Base-by-base conservation (phyloP, 495 filamentous ascomycete species). In the Penicillium tannophilum region DNA sequence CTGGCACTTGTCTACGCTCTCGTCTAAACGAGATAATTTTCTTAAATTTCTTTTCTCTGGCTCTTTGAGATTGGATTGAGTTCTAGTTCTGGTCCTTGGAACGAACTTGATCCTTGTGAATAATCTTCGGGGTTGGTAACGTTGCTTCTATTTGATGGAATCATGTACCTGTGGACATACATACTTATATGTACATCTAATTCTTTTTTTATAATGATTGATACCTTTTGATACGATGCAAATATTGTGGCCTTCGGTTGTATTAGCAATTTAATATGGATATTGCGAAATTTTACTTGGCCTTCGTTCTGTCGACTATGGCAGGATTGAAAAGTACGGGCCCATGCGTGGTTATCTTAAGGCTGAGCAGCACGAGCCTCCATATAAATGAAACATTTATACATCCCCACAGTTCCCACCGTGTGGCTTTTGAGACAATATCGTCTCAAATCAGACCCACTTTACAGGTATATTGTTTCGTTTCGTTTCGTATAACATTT, bases 1-100 rank as follows among this genome's bases (percentile, higher is more conserved):
- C 47, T 73, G 65, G 66, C 63, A 20, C 35, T 76, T 42, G 63
- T 63, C 41, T 62, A 67, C 59, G 71, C 66, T 54, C 61, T 73
- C 41, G 67, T 55, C 23, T 76, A 70, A 54, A 30, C 11, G 33
- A 36, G 33, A 36, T 36, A 17, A 16, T 17, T n/a, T 12, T n/a
- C n/a, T 41, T n/a, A 9, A n/a, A 19, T 30, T 17, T 36, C 20
- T 24, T 52, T 52, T 31, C 26, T 41, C 33, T 50, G 39, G 39
- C 39, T 41, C 39, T 41, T 14, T 36, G 10, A 28, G 28, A 28
- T 28, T 10, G 12, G 33, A 36, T 14, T 10, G 10, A 14, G 33
- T 10, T 14, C 33, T 12, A 14, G 9, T 36, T 36, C 12, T 36
- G 33, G 33, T 12, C 9, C 33, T 36, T 36, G 33, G 23, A 24